Percentiles rank a stretch among this genome's conserved stretches.
These are phyloP conservation scores for Arthrinium puccinioides DNA, from an alignment of 2,329 filamentous ascomycete species.

Conservation along the genomic window DNA sequence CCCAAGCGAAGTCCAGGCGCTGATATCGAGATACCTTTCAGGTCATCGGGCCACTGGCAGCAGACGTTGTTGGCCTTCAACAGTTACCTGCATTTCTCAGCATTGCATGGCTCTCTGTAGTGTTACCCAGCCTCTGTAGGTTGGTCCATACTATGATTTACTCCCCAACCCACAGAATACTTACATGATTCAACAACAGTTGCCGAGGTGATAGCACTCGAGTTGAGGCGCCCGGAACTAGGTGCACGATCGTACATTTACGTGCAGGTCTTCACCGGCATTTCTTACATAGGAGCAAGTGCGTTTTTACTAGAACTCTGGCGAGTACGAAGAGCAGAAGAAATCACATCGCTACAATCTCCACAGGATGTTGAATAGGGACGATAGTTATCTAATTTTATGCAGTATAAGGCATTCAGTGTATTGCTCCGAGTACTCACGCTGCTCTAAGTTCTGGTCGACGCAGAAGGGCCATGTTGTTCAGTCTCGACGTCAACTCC, in stretches of 20 bases:
- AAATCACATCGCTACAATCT: neutral
- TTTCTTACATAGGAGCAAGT: neutral
- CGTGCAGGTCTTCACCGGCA: neutral
- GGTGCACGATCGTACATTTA: neutral
- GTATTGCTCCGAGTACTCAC: no score
- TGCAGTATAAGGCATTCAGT: no score
- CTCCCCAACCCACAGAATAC: neutral
- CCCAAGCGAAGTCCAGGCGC: neutral
- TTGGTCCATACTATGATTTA: neutral
- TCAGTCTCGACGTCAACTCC: no score
- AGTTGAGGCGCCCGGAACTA: neutral
- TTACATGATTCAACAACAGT: neutral
- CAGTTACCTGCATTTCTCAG: neutral
- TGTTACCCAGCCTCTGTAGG: neutral
- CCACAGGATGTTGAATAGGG: no score
- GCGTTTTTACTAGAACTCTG: neutral
- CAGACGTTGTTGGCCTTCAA: neutral
- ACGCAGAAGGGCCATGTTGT: no score
- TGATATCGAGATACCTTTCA: neutral
- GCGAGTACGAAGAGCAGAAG: neutral
- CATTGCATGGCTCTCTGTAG: neutral
- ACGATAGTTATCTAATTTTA: no score
- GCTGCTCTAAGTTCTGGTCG: no score
- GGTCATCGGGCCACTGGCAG: neutral
- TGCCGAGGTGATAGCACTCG: neutral